phyloP scores from a whole-genome alignment of 208 protist genomes.

The Trichomonas gallinae region DNA sequence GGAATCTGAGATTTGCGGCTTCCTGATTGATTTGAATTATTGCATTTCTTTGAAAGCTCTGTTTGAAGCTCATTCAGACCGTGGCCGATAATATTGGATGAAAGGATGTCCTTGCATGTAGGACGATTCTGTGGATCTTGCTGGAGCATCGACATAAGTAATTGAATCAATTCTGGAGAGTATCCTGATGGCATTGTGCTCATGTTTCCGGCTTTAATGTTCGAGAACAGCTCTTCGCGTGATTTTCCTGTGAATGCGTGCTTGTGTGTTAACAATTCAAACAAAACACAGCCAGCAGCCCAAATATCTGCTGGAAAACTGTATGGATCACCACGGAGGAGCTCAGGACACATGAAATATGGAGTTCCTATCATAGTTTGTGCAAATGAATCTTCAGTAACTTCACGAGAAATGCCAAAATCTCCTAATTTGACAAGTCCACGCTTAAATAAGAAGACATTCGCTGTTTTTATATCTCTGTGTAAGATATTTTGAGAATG shows the following conservation, averaged over 20 bases:
- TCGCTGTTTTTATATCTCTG: constrained; percentile 37
- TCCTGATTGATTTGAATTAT: neutral
- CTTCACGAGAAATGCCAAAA: constrained; percentile 30
- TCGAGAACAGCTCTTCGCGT: neutral
- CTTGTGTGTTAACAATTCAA: neutral
- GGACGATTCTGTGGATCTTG: neutral
- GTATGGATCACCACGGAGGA: neutral
- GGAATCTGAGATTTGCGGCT: neutral
- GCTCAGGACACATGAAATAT: constrained; percentile 27
- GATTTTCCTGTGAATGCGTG: constrained; percentile 16
- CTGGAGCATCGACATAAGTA: neutral
- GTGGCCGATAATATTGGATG: neutral
- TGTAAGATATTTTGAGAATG: constrained; percentile 35
- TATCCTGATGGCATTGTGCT: neutral
- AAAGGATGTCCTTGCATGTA: neutral
- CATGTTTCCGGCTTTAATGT: neutral
- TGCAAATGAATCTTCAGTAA: neutral
- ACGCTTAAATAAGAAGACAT: constrained; percentile 27
- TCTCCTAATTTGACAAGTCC: constrained; percentile 29
- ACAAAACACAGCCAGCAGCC: neutral
- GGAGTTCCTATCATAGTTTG: constrained; percentile 25
- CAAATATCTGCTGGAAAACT: constrained; percentile 16
- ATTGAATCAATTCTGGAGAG: neutral
- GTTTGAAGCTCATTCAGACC: neutral
- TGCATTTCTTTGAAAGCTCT: neutral